Evolutionary conservation across 2,329 filamentous ascomycete species (phyloP).

Genomic region (Penicillium sp.): DNA sequence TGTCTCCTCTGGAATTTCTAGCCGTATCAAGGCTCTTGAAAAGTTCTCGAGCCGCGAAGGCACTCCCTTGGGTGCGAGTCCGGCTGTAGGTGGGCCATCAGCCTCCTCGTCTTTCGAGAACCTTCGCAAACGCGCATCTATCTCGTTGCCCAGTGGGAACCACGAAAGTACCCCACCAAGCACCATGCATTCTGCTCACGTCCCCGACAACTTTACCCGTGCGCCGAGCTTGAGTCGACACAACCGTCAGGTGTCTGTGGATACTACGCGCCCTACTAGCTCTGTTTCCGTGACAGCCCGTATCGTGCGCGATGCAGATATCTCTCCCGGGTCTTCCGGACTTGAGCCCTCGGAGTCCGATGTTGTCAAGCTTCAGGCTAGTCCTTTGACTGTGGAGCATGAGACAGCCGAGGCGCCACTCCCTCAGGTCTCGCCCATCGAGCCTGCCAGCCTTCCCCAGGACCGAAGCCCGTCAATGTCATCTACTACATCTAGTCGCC

Average conservation of each 20-base stretch:
- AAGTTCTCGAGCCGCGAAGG: constrained; percentile 62
- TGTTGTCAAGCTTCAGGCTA: constrained; percentile 52
- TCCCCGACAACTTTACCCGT: constrained; percentile 31
- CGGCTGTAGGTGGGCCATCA: constrained; percentile 50
- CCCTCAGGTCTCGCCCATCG: constrained; percentile 19
- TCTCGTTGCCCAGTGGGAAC: constrained; percentile 32
- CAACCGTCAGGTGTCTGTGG: constrained; percentile 27
- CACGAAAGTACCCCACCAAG: constrained; percentile 26
- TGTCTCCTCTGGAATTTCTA: constrained; percentile 86
- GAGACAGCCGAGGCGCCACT: constrained; percentile 48
- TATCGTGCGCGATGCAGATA: constrained; percentile 66
- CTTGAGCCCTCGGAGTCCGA: constrained; percentile 32
- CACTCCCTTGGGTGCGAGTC: constrained; percentile 29
- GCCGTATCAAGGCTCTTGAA: constrained; percentile 89
- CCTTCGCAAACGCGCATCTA: constrained; percentile 46
- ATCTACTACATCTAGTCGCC: constrained; percentile 40
- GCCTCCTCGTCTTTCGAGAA: constrained; percentile 61
- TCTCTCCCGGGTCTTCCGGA: constrained; percentile 38
- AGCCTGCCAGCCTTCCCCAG: constrained; percentile 28
- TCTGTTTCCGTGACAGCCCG: constrained; percentile 86
- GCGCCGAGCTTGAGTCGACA: constrained; percentile 33
- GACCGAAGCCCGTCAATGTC: constrained; percentile 43
- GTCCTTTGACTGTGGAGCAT: constrained; percentile 65
- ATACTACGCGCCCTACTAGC: constrained; percentile 48
- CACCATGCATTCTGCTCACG: constrained; percentile 29